Evolutionary conservation across 768 basidiomycete species (phyloP).

Genomic region (Tulasnella sp.): DNA sequence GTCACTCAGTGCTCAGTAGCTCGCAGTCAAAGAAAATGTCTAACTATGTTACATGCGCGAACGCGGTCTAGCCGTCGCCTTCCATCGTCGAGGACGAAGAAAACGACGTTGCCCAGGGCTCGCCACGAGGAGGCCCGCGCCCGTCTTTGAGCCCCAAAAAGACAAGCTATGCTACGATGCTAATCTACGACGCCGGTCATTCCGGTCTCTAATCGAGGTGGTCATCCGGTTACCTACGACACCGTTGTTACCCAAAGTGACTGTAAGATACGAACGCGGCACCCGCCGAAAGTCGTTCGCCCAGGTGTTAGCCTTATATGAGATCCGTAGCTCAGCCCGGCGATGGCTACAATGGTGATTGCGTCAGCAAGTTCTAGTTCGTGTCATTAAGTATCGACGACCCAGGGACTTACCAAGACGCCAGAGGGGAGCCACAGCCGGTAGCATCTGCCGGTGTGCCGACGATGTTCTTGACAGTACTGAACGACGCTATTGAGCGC

Average conservation of each 20-base stretch:
- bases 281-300: not conserved
- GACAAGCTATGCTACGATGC: not conserved
- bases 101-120: not conserved
- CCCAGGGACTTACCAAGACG: not conserved
- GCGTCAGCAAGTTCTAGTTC: not conserved
- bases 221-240: not conserved
- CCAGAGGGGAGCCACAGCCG: not conserved
- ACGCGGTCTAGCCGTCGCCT: not conserved
- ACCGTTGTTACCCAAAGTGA: not conserved
- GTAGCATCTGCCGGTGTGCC: not conserved
- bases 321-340: not conserved
- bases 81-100: not conserved
- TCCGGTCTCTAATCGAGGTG: not conserved
- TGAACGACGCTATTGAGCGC: no score
- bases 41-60: not conserved
- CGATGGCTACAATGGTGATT: not conserved
- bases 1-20: not conserved
- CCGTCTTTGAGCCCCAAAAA: slow-evolving; percentile 5
- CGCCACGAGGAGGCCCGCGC: not conserved
- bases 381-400: not conserved
- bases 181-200: not conserved
- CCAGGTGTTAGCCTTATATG: not conserved
- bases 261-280: not conserved
- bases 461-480: no score
- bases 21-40: no score